phyloP scores from a whole-genome alignment of 2,329 filamentous ascomycete genomes.

The Pseudogymnoascus sp. region DNA sequence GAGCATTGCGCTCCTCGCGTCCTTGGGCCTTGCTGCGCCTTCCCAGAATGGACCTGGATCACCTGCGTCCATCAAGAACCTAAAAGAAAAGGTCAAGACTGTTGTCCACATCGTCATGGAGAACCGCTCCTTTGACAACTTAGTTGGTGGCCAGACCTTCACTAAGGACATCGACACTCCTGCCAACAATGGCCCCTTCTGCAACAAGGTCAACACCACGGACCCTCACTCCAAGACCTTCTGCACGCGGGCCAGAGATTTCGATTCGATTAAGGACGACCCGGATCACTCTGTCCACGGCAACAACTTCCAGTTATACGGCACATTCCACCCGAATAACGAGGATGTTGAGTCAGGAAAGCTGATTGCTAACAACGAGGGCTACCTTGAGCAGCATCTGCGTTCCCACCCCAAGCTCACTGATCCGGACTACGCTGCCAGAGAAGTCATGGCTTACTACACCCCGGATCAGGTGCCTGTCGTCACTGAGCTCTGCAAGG shows the following conservation, averaged over 20 bases:
- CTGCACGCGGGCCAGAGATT: conserved; percentile 6
- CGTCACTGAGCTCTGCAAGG: conserved; percentile 34
- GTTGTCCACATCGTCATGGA: conserved; percentile 41
- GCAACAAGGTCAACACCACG: conserved; percentile 28
- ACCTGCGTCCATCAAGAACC: conserved; percentile 26
- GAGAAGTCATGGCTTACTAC: conserved; percentile 38
- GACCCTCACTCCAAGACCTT: conserved; percentile 7
- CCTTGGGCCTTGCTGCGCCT: not conserved
- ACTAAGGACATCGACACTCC: conserved; percentile 32
- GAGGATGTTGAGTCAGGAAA: conserved; percentile 14
- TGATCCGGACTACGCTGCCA: conserved; percentile 30
- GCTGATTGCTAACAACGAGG: conserved; percentile 29
- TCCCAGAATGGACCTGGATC: conserved; percentile 20
- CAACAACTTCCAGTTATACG: conserved; percentile 26
- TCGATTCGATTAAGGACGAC: conserved; percentile 24
- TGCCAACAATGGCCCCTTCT: conserved; percentile 33
- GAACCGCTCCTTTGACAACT: conserved; percentile 34
- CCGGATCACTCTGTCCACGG: conserved; percentile 38
- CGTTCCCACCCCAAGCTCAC: conserved; percentile 28
- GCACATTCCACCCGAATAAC: conserved; percentile 32
- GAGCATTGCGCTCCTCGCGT: not conserved
- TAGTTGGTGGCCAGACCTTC: conserved; percentile 35
- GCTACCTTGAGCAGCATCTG: conserved; percentile 38
- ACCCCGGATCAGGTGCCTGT: conserved; percentile 35
- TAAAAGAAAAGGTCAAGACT: conserved; percentile 39